Evolutionary conservation across 106 monocot genomes (phyloP), one percentile per base, ranked within the genome.

Genomic region (Phalaenopsis aphrodite): DNA sequence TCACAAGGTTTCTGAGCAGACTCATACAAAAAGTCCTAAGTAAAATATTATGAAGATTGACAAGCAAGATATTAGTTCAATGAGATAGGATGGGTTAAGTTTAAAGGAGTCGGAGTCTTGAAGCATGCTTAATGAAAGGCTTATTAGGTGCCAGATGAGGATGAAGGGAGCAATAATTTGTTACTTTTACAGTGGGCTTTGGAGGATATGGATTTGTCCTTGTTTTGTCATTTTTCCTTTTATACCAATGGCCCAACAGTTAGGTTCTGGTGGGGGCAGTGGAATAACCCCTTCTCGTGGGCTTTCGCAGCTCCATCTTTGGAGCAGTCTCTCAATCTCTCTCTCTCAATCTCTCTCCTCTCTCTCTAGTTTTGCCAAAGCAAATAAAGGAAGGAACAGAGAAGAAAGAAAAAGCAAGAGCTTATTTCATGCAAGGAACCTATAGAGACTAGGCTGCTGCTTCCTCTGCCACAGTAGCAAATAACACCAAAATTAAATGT

Each of bases 401-500:
- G 23, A 41, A 17, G 41, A 17, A 30, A 76, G 73, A 82, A 41
- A 64, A 41, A 41, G 15, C 37, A 74, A 79, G 58, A 76, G 49
- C 38, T 39, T 39, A 77, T 17, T 48, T 47, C 5, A n/a, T 19
- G 74, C 71, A 71, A 71, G 71, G 24, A 74, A 74, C 43, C 74
- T 19, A 66, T 75, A 75, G 19, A 75, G 52, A 7, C 49, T 9
- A 52, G 52, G 52, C 52, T 52, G 52, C 52, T 52, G 12, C 56
- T 56, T 8, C 72, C 36, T 72, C 56, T 84, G 47, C 42, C 61
- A 65, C 78, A 49, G 77, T 76, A 46, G 74, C 52, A 52, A 52
- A 14, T 52, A 52, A 52, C 52, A 52, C 52, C 52, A 46, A 78
- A 65, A 84, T 80, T 85, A 78, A 86, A 81, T 85, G 82, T 56